Percentiles rank a stretch among this genome's conserved stretches.
Evolutionary conservation across 495 filamentous ascomycete genomes (phyloP).

Genomic region (Aspergillus steynii): DNA sequence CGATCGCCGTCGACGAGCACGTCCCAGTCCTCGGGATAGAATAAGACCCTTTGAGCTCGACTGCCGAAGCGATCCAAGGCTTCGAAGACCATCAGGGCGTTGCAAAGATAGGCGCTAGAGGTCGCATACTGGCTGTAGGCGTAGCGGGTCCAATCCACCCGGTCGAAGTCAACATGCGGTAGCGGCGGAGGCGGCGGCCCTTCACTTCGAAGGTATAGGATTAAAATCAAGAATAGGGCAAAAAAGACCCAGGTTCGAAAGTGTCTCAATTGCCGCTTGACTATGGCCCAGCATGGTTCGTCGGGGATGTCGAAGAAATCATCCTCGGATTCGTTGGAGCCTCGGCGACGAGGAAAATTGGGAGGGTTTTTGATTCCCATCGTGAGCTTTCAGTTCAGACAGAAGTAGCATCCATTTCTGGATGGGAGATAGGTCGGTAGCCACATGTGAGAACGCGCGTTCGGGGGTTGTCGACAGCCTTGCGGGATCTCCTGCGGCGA

Average conservation of each 20-base stretch:
- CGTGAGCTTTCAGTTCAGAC: conserved; percentile 10
- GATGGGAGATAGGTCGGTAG: not conserved
- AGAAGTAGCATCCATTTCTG: conserved; percentile 7
- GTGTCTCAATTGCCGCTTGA: conserved; percentile 39
- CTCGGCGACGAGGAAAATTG: conserved; percentile 33
- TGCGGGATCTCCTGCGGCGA: not conserved
- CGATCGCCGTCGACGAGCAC: conserved; percentile 35
- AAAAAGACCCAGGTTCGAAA: conserved; percentile 40
- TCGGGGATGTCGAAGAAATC: conserved; percentile 49
- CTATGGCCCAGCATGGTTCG: conserved; percentile 31
- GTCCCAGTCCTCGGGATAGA: conserved; percentile 64
- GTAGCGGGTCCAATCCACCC: conserved; percentile 59
- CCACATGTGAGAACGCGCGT: conserved; percentile 6
- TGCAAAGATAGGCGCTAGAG: conserved; percentile 68
- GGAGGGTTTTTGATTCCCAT: conserved; percentile 23
- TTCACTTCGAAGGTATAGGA: conserved; percentile 32
- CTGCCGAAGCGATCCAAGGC: conserved; percentile 58
- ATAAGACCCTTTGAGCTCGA: conserved; percentile 63
- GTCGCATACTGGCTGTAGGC: conserved; percentile 77
- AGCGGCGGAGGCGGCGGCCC: conserved; percentile 25
- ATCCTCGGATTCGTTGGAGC: conserved; percentile 38
- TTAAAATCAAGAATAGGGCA: conserved; percentile 30
- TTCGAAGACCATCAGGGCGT: conserved; percentile 75
- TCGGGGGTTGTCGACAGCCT: not conserved
- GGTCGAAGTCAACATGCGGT: conserved; percentile 41